phyloP scores from a whole-genome alignment of 108 stramenopile species.

The Fragilariopsis cylindrus region DNA sequence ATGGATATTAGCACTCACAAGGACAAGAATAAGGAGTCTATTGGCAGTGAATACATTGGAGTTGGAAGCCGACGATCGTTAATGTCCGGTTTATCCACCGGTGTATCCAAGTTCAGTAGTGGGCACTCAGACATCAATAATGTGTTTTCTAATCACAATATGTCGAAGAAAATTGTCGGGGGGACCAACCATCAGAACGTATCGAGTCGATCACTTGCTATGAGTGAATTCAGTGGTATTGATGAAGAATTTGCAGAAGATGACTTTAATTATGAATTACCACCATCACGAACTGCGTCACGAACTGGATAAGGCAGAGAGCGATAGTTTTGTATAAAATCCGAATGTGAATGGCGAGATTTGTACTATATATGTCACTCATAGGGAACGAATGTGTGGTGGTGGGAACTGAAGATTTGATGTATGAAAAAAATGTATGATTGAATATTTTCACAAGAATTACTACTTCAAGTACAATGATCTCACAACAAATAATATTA shows the following conservation, averaged over 20 bases:
- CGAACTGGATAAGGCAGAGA: neutral
- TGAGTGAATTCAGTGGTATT: slow-evolving; percentile 47
- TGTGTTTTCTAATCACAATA: slow-evolving; percentile 39
- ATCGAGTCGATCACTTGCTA: slow-evolving; percentile 53
- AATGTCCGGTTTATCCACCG: slow-evolving; percentile 57
- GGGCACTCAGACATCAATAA: slow-evolving; percentile 25
- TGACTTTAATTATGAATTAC: slow-evolving; percentile 27
- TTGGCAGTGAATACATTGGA: slow-evolving; percentile 19
- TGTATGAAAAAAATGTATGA: too few relatives aligned
- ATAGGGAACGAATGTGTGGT: too few relatives aligned
- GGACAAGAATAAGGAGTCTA: slow-evolving; percentile 2
- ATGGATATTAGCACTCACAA: slow-evolving; percentile 14
- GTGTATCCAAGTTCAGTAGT: slow-evolving; percentile 45
- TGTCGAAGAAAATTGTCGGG: slow-evolving; percentile 37
- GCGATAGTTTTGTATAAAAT: neutral
- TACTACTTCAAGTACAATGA: too few relatives aligned
- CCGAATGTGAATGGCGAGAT: too few relatives aligned
- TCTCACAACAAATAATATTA: too few relatives aligned
- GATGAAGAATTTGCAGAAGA: slow-evolving; percentile 31
- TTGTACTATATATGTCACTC: too few relatives aligned
- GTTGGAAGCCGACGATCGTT: slow-evolving; percentile 46
- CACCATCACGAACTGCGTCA: neutral
- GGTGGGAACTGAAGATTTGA: too few relatives aligned
- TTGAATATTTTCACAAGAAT: too few relatives aligned
- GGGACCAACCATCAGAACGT: slow-evolving; percentile 21